phyloP scores from a whole-genome alignment of 208 protist species.

The Tritrichomonas foetus region DNA sequence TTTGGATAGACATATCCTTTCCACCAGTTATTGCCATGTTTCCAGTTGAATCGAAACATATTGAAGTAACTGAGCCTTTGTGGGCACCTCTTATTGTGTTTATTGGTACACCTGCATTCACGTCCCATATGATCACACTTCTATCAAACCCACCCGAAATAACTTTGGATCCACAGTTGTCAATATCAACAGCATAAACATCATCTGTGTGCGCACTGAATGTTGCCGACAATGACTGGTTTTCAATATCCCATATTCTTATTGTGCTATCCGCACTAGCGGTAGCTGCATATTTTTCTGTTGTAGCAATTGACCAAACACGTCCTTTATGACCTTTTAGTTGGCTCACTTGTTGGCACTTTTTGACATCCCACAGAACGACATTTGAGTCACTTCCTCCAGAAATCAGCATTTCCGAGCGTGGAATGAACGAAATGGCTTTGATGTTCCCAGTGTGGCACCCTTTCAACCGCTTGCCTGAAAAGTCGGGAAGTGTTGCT shows the following conservation, averaged over 20 bases:
- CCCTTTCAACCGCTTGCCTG: background rate
- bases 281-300: background rate
- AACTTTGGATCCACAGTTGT: background rate
- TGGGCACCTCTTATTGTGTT: background rate
- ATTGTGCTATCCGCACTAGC: background rate
- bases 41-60: background rate
- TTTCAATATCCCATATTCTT: background rate
- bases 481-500: background rate
- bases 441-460: background rate
- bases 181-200: background rate
- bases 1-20: background rate
- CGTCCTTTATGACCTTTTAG: slow-evolving; percentile 30
- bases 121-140: background rate
- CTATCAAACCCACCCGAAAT: background rate
- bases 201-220: background rate
- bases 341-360: background rate
- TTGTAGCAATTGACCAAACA: background rate
- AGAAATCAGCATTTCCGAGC: background rate
- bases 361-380: background rate
- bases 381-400: background rate
- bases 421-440: background rate
- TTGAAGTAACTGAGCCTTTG: background rate
- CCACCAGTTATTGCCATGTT: slow-evolving; percentile 26
- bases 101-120: background rate
- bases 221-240: too few relatives aligned